Evolutionary conservation across 2,329 filamentous ascomycete genomes (phyloP).

Genomic region (Scleromitrula shiraiana): DNA sequence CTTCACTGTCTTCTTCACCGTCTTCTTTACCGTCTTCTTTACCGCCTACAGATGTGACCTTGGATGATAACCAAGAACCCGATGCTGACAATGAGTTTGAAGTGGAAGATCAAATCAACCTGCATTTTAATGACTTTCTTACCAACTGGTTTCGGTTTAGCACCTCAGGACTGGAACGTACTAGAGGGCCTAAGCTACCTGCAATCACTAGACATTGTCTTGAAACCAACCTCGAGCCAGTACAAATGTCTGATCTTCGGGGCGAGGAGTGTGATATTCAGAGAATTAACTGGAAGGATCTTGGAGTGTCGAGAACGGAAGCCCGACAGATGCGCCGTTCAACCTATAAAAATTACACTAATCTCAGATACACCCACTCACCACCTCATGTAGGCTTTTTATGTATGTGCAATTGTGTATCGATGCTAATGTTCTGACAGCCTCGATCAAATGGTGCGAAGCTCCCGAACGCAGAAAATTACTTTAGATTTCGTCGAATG

Average conservation of each 20-base stretch:
- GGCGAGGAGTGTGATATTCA: conserved; percentile 52
- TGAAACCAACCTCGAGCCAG: conserved; percentile 16
- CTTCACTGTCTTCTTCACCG: no score
- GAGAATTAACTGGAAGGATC: conserved; percentile 47
- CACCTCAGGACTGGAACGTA: neutral
- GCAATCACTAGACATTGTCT: conserved; percentile 16
- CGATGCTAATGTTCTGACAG: conserved; percentile 10
- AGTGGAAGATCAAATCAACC: conserved; percentile 36
- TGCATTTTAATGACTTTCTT: conserved; percentile 43
- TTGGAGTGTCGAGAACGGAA: conserved; percentile 42
- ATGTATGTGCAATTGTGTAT: neutral
- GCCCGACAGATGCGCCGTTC: conserved; percentile 40
- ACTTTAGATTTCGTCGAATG: conserved; percentile 52
- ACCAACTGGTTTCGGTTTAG: conserved; percentile 36
- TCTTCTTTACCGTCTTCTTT: no score
- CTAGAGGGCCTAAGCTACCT: conserved; percentile 14
- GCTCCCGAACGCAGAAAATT: conserved; percentile 30
- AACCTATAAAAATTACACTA: conserved; percentile 52
- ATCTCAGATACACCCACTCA: conserved; percentile 35
- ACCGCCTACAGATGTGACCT: conserved; percentile 1
- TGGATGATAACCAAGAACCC: conserved; percentile 12
- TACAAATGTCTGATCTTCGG: conserved; percentile 40
- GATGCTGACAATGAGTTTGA: conserved; percentile 26
- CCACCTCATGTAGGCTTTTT: conserved; percentile 39
- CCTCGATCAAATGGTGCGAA: conserved; percentile 14